Evolutionary conservation across 441 rosid genomes (phyloP), one percentile per base, ranked within the genome.

Genomic region (Rhodomyrtus psidioides): DNA sequence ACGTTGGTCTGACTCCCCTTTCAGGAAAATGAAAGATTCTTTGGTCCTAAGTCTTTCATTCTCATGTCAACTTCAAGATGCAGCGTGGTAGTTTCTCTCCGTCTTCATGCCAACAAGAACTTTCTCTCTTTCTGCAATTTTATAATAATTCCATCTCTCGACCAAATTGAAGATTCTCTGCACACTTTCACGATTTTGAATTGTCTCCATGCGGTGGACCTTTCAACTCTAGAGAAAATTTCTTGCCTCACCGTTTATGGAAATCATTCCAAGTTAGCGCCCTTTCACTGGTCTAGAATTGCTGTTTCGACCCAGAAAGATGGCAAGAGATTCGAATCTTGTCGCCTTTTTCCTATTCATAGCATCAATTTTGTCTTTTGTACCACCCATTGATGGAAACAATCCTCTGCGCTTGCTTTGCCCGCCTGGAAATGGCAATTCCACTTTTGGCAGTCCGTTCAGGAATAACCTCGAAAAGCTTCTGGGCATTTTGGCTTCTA

Each of bases 381-480:
- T 70, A n/a, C 6, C 27, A 21, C 51, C 81, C 51, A 70, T 21
- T 39, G 0, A 39, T 21, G 81, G 81, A 39, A 21, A 39, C 81
- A 10, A 6, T 39, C 51, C 16, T 70, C 51, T 21, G 49, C 0
- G 6, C 1, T 1, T 70, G 49, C 9, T 70, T 70, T 70, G 81
- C 79, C 49, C 1, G 5, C 1, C 49, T 12, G 5, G 53, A 6
- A 12, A 55, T 16, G 76, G 1, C 27, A 27, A 9, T 21, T 86
- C 83, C 59, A 17, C 82, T 12, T 13, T 21, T 0, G 84, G 82
- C 87, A 90, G 88, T 87, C 87, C 91, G 26, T 92, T 87, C 91
- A 51, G 51, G 42, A n/a, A 86, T 83, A 89, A 89, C 85, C 91
- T 91, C 21, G 76, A 62, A 6, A 17, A 53, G 54, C 83, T 92